phyloP scores from a whole-genome alignment of 2,329 filamentous ascomycete genomes.

The Cladophialophora chaetospira region DNA sequence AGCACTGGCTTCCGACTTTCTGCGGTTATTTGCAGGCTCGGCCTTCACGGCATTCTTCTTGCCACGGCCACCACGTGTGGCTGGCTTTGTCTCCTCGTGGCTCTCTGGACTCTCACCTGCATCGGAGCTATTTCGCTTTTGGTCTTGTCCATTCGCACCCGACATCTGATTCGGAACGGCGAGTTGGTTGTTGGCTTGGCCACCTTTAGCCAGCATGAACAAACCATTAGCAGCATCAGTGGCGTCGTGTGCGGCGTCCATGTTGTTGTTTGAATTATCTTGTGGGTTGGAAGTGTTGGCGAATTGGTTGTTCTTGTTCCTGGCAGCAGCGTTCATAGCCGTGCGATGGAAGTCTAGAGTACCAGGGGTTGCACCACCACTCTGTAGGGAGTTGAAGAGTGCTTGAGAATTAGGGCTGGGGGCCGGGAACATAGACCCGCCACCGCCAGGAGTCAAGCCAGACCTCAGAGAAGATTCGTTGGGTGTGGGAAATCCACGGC shows the following conservation, averaged over 20 bases:
- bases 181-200: constrained; percentile 59
- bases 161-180: constrained; percentile 52
- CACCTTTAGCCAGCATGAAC: constrained; percentile 76
- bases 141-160: constrained; percentile 39
- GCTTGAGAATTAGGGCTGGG: constrained; percentile 85
- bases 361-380: constrained; percentile 80
- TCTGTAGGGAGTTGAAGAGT: constrained; percentile 75
- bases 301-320: constrained; percentile 58
- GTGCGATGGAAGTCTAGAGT: constrained; percentile 95
- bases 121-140: constrained; percentile 46
- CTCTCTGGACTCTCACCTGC: constrained; percentile 70
- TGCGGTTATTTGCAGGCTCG: constrained; percentile 62
- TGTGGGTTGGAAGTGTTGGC: constrained; percentile 47
- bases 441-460: constrained; percentile 88
- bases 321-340: constrained; percentile 76
- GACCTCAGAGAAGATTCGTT: constrained; percentile 94
- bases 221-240: constrained; percentile 95
- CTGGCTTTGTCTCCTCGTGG: constrained; percentile 63
- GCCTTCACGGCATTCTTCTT: constrained; percentile 51
- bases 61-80: constrained; percentile 70
- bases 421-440: constrained; percentile 95
- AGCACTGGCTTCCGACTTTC: constrained; percentile 70
- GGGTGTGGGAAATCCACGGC: constrained; percentile 87
- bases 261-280: constrained; percentile 44
- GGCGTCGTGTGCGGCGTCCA: constrained; percentile 75